Evolutionary conservation across 2,329 filamentous ascomycete genomes (phyloP).

Genomic region (Cryphonectria japonica): DNA sequence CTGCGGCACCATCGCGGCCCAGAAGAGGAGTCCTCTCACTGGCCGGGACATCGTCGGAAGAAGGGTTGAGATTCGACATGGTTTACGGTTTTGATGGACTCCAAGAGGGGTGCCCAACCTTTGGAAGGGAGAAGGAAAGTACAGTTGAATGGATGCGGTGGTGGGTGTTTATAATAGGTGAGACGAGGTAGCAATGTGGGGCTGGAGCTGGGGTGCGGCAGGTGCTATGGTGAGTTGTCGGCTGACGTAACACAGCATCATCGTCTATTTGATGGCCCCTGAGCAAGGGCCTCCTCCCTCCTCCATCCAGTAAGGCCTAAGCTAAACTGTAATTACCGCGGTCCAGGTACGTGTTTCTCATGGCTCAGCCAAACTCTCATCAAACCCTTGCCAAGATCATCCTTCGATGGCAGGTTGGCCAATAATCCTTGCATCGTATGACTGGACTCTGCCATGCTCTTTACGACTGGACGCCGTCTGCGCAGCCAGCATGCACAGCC

Average conservation of each 20-base stretch:
- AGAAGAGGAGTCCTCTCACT: slow-evolving; percentile 28
- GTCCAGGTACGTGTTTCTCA: too few relatives aligned
- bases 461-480: not conserved
- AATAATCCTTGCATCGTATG: too few relatives aligned
- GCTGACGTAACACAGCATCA: not conserved
- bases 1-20: slow-evolving; percentile 19
- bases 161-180: not conserved
- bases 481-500: not conserved
- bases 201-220: not conserved
- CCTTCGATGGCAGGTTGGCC: not conserved
- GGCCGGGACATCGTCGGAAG: slow-evolving; percentile 2
- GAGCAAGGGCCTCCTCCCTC: not conserved
- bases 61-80: not conserved
- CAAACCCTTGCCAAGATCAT: not conserved
- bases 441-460: too few relatives aligned
- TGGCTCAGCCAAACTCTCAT: not conserved
- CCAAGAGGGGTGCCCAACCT: not conserved
- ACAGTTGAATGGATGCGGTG: not conserved
- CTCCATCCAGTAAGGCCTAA: too few relatives aligned
- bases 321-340: too few relatives aligned
- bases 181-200: not conserved
- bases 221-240: not conserved
- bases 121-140: not conserved
- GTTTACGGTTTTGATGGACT: not conserved
- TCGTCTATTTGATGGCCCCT: not conserved